phyloP scores from a whole-genome alignment of 768 basidiomycete genomes.

The Podaxis sp. region DNA sequence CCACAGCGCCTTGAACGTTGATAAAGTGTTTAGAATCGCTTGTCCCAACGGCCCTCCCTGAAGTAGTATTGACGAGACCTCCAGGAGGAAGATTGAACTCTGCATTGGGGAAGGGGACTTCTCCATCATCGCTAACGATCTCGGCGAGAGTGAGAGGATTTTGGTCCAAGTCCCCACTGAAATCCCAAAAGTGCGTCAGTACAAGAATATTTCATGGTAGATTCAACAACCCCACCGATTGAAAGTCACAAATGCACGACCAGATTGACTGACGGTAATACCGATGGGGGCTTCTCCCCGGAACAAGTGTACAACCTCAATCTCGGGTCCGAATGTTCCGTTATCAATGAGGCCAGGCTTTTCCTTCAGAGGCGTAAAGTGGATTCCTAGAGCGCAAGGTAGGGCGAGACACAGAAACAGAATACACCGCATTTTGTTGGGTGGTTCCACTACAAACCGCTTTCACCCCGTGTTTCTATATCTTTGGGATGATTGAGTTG shows the following conservation, averaged over 20 bases:
- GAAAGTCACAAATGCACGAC: constrained; percentile 13
- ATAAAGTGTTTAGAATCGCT: constrained; percentile 15
- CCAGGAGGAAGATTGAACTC: constrained; percentile 14
- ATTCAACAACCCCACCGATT: constrained; percentile 9
- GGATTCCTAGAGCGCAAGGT: not conserved
- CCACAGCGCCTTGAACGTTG: constrained; percentile 13
- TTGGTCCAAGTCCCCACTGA: constrained; percentile 9
- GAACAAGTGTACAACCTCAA: constrained; percentile 16
- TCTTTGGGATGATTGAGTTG: not conserved
- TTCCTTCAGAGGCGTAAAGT: not conserved
- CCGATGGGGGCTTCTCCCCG: constrained; percentile 23
- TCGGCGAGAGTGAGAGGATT: constrained; percentile 14
- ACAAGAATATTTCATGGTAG: not conserved
- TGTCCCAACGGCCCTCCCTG: constrained; percentile 9
- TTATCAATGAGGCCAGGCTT: constrained; percentile 16
- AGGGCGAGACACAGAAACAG: not conserved
- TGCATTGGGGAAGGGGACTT: constrained; percentile 13
- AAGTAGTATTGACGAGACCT: constrained; percentile 12
- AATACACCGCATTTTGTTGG: not conserved
- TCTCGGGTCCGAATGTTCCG: constrained; percentile 14
- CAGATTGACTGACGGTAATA: constrained; percentile 16
- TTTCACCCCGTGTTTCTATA: not conserved
- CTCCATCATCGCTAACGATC: constrained; percentile 6
- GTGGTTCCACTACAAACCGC: not conserved
- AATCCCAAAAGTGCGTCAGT: not conserved